phyloP scores from a whole-genome alignment of 2,329 filamentous ascomycete genomes.

The Didymella pinodella region DNA sequence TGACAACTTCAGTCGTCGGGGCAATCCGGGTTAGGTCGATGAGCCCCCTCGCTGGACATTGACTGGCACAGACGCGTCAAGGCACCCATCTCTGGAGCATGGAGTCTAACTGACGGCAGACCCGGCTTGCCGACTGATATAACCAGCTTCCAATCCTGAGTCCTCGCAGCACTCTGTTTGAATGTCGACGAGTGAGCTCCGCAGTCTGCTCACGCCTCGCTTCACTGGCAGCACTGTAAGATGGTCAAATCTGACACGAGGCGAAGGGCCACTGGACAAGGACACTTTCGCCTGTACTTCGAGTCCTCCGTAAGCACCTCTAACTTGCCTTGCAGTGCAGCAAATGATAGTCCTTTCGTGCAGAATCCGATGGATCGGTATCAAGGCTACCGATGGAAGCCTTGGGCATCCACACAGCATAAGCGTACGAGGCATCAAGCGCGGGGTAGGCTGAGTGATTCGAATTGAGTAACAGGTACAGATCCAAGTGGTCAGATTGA shows the following conservation, averaged over 20 bases:
- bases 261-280: neutral
- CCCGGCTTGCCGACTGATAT: neutral
- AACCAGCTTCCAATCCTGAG: neutral
- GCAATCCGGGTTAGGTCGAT: neutral
- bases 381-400: conserved; percentile 6
- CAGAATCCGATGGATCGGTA: neutral
- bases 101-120: neutral
- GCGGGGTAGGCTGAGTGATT: conserved; percentile 26
- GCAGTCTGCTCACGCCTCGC: neutral
- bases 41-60: neutral
- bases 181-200: neutral
- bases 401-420: conserved; percentile 11
- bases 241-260: neutral
- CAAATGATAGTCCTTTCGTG: neutral
- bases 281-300: neutral
- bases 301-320: conserved; percentile 1
- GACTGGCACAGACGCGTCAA: neutral
- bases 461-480: conserved; percentile 29
- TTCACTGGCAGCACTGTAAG: neutral
- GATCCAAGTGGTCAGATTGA: conserved; percentile 18
- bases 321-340: conserved; percentile 10
- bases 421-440: conserved; percentile 10
- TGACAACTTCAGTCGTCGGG: neutral
- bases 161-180: neutral
- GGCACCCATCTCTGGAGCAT: neutral